These are phyloP conservation scores for Barnettozyma hawaiiensis DNA, from an alignment of 1,139 yeast genomes.

Conservation along the genomic window DNA sequence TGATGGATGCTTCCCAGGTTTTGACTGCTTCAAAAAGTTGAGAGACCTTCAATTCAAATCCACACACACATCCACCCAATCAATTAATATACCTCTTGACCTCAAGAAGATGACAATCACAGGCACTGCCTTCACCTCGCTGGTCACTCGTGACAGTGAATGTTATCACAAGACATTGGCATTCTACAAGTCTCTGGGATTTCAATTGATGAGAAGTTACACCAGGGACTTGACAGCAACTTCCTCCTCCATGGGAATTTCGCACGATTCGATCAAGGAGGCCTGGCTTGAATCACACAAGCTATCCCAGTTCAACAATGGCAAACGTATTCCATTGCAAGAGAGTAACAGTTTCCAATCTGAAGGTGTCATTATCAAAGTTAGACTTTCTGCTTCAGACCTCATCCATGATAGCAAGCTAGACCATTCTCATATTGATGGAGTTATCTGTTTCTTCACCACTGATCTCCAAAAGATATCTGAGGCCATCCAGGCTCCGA, in stretches of 20 bases:
- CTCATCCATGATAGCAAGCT: constrained; percentile 23
- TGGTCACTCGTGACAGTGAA: constrained; percentile 49
- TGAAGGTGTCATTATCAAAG: constrained; percentile 56
- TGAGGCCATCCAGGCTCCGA: constrained; percentile 28
- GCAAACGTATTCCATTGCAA: constrained; percentile 52
- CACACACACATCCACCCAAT: neutral
- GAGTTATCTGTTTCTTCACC: constrained; percentile 46
- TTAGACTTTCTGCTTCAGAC: constrained; percentile 46
- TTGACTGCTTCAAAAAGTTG: neutral
- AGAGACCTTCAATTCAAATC: neutral
- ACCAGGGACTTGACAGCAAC: constrained; percentile 44
- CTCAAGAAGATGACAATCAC: constrained; percentile 20
- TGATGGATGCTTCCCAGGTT: neutral
- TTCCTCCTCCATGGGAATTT: constrained; percentile 42
- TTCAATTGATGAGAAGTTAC: constrained; percentile 49
- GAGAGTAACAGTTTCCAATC: constrained; percentile 41
- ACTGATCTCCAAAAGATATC: constrained; percentile 40
- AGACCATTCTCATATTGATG: constrained; percentile 23
- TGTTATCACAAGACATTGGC: constrained; percentile 41
- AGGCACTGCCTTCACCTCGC: constrained; percentile 49
- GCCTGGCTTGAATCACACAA: constrained; percentile 70
- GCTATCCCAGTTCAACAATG: constrained; percentile 44
- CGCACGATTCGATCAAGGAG: constrained; percentile 60
- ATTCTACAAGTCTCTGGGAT: constrained; percentile 56
- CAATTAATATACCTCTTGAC: neutral